Percentiles rank a stretch among this genome's conserved stretches.
Conservation (phyloP, 176 grass and related monocot genomes). For the Typha latifolia region DNA sequence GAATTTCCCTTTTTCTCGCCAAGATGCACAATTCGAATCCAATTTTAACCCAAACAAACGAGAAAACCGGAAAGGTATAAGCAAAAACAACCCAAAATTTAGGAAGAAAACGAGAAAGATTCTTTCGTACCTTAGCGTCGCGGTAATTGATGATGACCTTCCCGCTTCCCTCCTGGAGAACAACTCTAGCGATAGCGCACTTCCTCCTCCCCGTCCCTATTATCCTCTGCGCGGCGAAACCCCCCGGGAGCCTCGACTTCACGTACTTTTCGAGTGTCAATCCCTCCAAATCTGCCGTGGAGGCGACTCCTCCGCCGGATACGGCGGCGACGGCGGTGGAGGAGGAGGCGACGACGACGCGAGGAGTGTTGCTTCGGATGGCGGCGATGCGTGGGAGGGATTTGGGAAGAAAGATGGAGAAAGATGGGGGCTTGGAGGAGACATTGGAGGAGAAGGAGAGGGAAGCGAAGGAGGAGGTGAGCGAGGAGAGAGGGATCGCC, state of each 20-base stretch:
- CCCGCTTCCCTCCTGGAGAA: constrained; percentile 81
- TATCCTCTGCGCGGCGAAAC: constrained; percentile 85
- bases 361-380: not conserved
- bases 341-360: constrained; percentile 7
- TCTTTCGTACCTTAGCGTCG: constrained; percentile 50
- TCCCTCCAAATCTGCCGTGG: constrained; percentile 33
- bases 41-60: not conserved
- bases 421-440: not conserved
- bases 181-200: constrained; percentile 73
- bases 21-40: not conserved
- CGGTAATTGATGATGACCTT: constrained; percentile 93
- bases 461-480: constrained; percentile 50
- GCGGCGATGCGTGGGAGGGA: not conserved
- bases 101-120: not conserved
- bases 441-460: constrained; percentile 45
- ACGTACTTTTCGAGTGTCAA: constrained; percentile 55
- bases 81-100: not conserved
- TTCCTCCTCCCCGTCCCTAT: constrained; percentile 84
- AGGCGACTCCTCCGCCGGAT: constrained; percentile 18
- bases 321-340: constrained; percentile 9
- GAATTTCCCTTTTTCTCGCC: too few species aligned
- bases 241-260: constrained; percentile 68
- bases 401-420: constrained; percentile 5
- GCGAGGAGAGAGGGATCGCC: constrained; percentile 68
- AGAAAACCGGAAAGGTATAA: not conserved